A percentile compares a stretch with the other conserved stretches of the same genome.
phyloP scores from a whole-genome alignment of 169 alveolate species.

The Cryptosporidium baileyi region DNA sequence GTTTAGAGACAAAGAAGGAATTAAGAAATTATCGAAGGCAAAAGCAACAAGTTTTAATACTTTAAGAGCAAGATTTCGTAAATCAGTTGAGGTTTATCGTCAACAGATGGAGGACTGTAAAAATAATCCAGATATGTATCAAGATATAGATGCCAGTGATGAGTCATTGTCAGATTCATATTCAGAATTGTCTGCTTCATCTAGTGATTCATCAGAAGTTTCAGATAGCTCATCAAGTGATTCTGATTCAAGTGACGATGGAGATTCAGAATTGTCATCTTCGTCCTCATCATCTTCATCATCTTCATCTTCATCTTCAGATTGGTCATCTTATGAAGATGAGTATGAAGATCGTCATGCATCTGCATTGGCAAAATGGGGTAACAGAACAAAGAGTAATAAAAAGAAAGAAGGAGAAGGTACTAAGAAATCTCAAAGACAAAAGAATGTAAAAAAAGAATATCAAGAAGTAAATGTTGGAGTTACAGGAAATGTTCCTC shows the following conservation, averaged over 20 bases:
- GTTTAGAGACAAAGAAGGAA: conserved; percentile 78
- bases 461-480: conserved; percentile 72
- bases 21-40: conserved; percentile 80
- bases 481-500: conserved; percentile 73
- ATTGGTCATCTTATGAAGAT: conserved; percentile 85
- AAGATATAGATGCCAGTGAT: conserved; percentile 72
- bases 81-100: conserved; percentile 81
- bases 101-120: conserved; percentile 78
- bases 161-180: conserved; percentile 76
- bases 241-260: conserved; percentile 32
- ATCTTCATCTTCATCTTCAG: conserved; percentile 77
- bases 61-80: conserved; percentile 81
- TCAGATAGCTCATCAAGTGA: neutral
- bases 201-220: neutral
- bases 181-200: conserved; percentile 65
- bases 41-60: conserved; percentile 83
- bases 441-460: conserved; percentile 73
- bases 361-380: conserved; percentile 87
- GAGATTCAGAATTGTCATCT: conserved; percentile 31
- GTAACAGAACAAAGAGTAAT: conserved; percentile 78
- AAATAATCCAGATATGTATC: conserved; percentile 79
- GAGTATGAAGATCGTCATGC: conserved; percentile 81
- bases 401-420: conserved; percentile 76
- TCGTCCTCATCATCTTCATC: neutral
- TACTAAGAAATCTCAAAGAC: conserved; percentile 76